These are phyloP conservation scores for Mycothermus thermophilus DNA, from an alignment of 495 filamentous ascomycete species.

Conservation along the genomic window DNA sequence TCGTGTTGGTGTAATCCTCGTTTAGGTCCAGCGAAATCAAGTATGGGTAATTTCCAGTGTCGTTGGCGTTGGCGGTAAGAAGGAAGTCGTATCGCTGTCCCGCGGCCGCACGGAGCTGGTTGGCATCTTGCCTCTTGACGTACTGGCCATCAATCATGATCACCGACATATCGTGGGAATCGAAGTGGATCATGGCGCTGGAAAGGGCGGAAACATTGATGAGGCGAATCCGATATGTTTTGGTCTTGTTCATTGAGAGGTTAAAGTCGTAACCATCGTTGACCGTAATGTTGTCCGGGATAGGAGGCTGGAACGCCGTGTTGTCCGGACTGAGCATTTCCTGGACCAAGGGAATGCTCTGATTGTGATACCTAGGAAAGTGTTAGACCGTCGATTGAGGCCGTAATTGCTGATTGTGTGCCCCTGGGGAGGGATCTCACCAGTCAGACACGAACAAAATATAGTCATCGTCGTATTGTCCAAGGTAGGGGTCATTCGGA, in stretches of 20 bases:
- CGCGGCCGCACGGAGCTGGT: slow-evolving; percentile 34
- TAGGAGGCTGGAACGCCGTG: slow-evolving; percentile 40
- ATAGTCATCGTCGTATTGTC: slow-evolving; percentile 55
- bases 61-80: slow-evolving; percentile 17
- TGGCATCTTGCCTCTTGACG: slow-evolving; percentile 18
- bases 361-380: slow-evolving; percentile 40
- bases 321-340: slow-evolving; percentile 40
- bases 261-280: slow-evolving; percentile 48
- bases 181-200: slow-evolving; percentile 47
- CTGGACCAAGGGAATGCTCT: slow-evolving; percentile 41
- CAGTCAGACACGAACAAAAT: slow-evolving; percentile 46
- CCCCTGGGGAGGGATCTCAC: slow-evolving; percentile 28
- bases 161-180: slow-evolving; percentile 47
- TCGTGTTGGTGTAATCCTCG: slow-evolving; percentile 26
- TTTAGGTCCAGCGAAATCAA: slow-evolving; percentile 35
- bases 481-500: slow-evolving; percentile 43
- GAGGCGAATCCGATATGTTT: slow-evolving; percentile 65
- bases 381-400: slow-evolving; percentile 30
- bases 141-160: slow-evolving; percentile 38
- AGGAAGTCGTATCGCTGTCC: slow-evolving; percentile 57
- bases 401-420: neutral
- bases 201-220: slow-evolving; percentile 58
- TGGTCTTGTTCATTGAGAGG: slow-evolving; percentile 49
- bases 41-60: slow-evolving; percentile 45
- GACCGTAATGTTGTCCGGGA: slow-evolving; percentile 48